Evolutionary conservation across 2,329 filamentous ascomycete species (phyloP).

Genomic region (Colletotrichum horii): DNA sequence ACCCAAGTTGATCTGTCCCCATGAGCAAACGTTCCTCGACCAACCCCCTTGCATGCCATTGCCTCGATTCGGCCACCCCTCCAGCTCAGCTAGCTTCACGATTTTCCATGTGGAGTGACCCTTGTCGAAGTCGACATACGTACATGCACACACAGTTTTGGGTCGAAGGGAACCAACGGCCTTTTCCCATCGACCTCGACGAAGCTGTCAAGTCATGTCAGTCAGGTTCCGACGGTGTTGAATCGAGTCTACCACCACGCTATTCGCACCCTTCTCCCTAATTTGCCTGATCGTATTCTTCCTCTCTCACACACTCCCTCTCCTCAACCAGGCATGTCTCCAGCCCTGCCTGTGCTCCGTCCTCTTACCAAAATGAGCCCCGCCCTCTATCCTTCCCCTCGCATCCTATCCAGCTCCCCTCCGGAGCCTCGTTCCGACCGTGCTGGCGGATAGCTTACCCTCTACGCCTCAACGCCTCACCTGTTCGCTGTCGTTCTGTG

Average conservation of each 20-base stretch:
- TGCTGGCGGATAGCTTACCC: slow-evolving; percentile 16
- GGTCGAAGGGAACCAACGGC: slow-evolving; percentile 1
- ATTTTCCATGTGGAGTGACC: slow-evolving; percentile 12
- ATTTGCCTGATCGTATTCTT: not conserved
- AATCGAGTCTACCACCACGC: not conserved
- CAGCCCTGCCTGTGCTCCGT: not conserved
- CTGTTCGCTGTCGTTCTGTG: not conserved
- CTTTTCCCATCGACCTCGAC: not conserved
- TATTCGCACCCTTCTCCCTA: slow-evolving; percentile 10
- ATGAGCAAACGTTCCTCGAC: slow-evolving; percentile 10
- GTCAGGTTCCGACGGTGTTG: not conserved
- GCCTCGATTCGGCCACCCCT: slow-evolving; percentile 6
- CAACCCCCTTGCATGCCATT: slow-evolving; percentile 16
- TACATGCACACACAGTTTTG: not conserved
- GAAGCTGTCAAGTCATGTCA: slow-evolving; percentile 7
- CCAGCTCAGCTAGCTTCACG: not conserved
- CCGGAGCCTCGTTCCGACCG: slow-evolving; percentile 19
- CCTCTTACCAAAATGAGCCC: not conserved
- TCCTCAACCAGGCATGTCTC: not conserved
- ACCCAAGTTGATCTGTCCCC: not conserved
- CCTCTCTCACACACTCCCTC: not conserved
- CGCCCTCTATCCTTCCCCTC: not conserved
- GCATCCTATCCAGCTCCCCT: not conserved
- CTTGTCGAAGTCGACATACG: not conserved
- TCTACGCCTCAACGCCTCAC: not conserved